phyloP scores from a whole-genome alignment of 345 rosid genomes.

The Litchi chinensis region DNA sequence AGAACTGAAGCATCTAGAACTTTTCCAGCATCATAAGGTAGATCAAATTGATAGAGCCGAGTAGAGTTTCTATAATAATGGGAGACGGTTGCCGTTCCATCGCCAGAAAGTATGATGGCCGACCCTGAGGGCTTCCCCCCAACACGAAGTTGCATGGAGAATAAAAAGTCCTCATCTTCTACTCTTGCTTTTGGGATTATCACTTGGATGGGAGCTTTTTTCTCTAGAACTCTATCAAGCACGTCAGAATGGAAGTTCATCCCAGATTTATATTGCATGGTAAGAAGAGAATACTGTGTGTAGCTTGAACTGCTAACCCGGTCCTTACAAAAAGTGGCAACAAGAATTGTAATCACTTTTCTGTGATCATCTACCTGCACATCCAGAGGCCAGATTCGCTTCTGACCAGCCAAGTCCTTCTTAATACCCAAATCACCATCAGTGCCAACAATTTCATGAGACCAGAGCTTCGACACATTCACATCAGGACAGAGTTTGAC shows the following conservation, averaged over 20 bases:
- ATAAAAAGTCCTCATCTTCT: constrained; percentile 84
- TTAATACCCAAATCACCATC: constrained; percentile 83
- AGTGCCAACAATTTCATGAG: constrained; percentile 74
- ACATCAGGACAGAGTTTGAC: constrained; percentile 47
- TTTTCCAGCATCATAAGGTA: constrained; percentile 95
- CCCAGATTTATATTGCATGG: constrained; percentile 76
- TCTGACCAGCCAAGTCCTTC: constrained; percentile 93
- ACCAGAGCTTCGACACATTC: constrained; percentile 64
- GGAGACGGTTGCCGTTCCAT: constrained; percentile 92
- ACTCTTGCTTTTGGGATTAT: constrained; percentile 97
- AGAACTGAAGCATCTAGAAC: constrained; percentile 94
- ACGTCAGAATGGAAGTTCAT: constrained; percentile 36
- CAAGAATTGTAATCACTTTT: constrained; percentile 76
- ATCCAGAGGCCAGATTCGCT: constrained; percentile 91
- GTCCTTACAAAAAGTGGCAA: constrained; percentile 93
- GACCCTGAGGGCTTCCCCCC: constrained; percentile 94
- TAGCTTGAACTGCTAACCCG: constrained; percentile 88
- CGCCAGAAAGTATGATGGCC: constrained; percentile 83
- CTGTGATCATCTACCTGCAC: constrained; percentile 77
- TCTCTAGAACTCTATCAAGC: constrained; percentile 72
- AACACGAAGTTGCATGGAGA: constrained; percentile 83
- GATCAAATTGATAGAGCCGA: constrained; percentile 86
- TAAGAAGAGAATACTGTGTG: constrained; percentile 88
- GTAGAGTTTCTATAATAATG: constrained; percentile 67
- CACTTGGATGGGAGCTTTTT: constrained; percentile 85